Base-by-base conservation (phyloP, 2,329 filamentous ascomycete species). In the Camillea tinctor region DNA sequence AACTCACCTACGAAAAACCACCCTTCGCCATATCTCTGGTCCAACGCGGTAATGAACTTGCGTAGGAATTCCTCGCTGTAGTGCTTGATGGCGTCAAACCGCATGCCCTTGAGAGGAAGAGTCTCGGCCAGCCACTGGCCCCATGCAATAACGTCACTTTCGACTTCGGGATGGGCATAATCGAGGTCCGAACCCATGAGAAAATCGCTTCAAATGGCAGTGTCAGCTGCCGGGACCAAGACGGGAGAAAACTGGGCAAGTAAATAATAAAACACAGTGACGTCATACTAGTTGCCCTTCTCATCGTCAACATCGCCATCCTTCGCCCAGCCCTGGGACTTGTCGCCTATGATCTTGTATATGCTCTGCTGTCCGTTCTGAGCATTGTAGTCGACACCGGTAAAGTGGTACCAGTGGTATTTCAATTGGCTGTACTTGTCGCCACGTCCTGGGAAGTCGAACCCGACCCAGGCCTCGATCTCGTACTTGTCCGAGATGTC, bases 1-100 rank as follows among this genome's bases (percentile, higher is more conserved):
- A 88, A 90, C 68, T 92, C 89, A 9, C 87, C 88, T 1, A 92
- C 84, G 17, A 90, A 76, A 68, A 90, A 88, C 73, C 86, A 85
- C 11, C 82, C 75, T 13, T 79, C 74, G 2, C 82, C 82, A 6
- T 71, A 68, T 1, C 58, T 60, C 9, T 60, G 49, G 52, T 66
- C 59, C n/a, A 74, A 62, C 48, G 69, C 65, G 0, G 22, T 52
- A 7, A 75, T 52, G 3, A 74, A 66, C 22, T 73, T 70, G 6
- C 69, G 68, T 52, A 71, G 56, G 53, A 75, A 76, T n/a, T 57
- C 55, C 17, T 69, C 69, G 21, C 70, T 73, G 61, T 72, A 75
- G 62, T 74, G 74, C 60, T 75, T 74, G 56, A 74, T 69, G n/a
- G 74, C 74, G 58, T 76, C 74, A 9, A 76, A 62, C 1, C 74